Evolutionary conservation across 805 yeast genomes (phyloP).

Genomic region (Kurtzmaniella fragi): DNA sequence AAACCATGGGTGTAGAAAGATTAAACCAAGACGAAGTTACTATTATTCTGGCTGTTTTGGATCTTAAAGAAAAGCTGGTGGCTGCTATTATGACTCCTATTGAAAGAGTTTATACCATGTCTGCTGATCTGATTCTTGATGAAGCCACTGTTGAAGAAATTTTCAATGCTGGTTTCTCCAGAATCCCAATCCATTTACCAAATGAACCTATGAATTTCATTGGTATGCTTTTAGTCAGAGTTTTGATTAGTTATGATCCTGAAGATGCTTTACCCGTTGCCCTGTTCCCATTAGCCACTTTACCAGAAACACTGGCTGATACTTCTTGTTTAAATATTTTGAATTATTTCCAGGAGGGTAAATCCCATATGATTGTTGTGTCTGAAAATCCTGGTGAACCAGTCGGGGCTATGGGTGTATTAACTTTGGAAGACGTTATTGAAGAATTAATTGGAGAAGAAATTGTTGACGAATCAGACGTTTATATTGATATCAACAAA

Average conservation of each 20-base stretch:
- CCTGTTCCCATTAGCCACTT: slow-evolving; percentile 89
- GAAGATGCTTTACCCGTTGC: slow-evolving; percentile 93
- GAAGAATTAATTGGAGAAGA: slow-evolving; percentile 98
- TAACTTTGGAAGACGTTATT: slow-evolving; percentile 95
- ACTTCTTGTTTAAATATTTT: slow-evolving; percentile 91
- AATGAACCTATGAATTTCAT: slow-evolving; percentile 85
- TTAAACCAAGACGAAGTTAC: slow-evolving; percentile 94
- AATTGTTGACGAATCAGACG: slow-evolving; percentile 94
- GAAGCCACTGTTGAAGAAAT: slow-evolving; percentile 83
- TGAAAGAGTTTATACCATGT: slow-evolving; percentile 80
- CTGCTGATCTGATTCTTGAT: slow-evolving; percentile 77
- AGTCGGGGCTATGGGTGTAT: slow-evolving; percentile 82
- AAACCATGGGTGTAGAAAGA: slow-evolving; percentile 92
- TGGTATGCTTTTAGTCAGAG: slow-evolving; percentile 92
- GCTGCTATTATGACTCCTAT: slow-evolving; percentile 91
- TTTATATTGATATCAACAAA: slow-evolving; percentile 83
- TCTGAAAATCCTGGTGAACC: slow-evolving; percentile 79
- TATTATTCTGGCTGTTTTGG: slow-evolving; percentile 88
- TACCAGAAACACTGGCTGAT: slow-evolving; percentile 89
- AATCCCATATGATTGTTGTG: slow-evolving; percentile 94
- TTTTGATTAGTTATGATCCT: slow-evolving; percentile 91
- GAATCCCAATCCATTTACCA: slow-evolving; percentile 92
- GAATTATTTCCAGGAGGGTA: slow-evolving; percentile 96
- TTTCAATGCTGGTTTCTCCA: slow-evolving; percentile 87
- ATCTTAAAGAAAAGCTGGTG: slow-evolving; percentile 87